These are phyloP conservation scores for Stephania cephalantha DNA, from an alignment of 164 flowering plant species.

Conservation along the genomic window DNA sequence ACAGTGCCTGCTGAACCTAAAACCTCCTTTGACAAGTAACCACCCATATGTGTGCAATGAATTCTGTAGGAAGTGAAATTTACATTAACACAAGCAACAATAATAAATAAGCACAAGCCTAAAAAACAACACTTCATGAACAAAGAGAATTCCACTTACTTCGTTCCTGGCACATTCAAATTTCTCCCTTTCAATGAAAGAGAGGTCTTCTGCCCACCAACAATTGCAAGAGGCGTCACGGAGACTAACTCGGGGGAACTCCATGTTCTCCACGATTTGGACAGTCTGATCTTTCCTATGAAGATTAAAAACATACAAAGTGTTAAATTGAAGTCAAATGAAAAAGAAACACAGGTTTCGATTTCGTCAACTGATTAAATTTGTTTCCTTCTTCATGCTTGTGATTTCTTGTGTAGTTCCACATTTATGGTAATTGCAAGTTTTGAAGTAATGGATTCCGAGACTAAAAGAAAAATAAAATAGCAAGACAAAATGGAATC, in stretches of 20 bases:
- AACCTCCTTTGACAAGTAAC: conserved; percentile 48
- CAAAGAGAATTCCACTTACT: conserved; percentile 31
- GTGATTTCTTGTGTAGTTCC: neutral
- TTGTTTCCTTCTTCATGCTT: neutral
- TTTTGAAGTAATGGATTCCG: neutral
- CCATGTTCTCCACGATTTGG: conserved; percentile 68
- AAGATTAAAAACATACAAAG: conserved; percentile 9
- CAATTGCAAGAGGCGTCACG: conserved; percentile 86
- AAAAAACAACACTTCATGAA: neutral
- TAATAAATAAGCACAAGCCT: neutral
- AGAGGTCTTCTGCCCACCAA: conserved; percentile 59
- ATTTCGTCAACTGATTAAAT: neutral
- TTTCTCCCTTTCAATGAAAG: conserved; percentile 65
- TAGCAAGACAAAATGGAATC: neutral
- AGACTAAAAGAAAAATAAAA: neutral
- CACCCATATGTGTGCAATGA: conserved; percentile 67
- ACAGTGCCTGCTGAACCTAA: conserved; percentile 26
- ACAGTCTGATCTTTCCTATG: conserved; percentile 59
- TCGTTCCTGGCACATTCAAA: conserved; percentile 56
- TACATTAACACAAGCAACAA: neutral
- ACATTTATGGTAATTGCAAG: neutral
- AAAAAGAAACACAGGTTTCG: neutral
- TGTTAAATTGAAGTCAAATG: neutral
- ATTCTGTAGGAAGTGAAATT: conserved; percentile 39
- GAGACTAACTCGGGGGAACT: conserved; percentile 62